These are phyloP conservation scores for Eucalyptus regnans DNA, from an alignment of 345 rosid species.

Conservation along the genomic window DNA sequence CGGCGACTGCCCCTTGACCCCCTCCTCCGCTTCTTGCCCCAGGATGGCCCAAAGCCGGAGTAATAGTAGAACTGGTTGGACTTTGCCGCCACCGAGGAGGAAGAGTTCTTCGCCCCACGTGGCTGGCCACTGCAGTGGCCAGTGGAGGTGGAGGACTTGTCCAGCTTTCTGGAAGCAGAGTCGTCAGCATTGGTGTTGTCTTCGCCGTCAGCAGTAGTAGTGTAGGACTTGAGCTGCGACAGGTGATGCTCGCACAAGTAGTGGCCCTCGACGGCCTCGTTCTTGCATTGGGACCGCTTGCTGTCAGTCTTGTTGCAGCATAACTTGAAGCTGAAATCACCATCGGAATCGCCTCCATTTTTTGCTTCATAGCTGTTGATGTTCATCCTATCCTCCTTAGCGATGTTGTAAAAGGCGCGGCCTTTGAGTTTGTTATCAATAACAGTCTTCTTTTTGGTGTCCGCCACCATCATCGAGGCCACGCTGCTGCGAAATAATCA, in stretches of 20 bases:
- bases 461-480: conserved; percentile 19
- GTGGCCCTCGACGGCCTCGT: conserved; percentile 2
- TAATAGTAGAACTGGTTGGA: conserved; percentile 78
- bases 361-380: conserved; percentile 23
- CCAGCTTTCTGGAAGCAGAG: not conserved
- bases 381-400: conserved; percentile 16
- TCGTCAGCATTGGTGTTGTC: not conserved
- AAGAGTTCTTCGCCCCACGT: conserved; percentile 17
- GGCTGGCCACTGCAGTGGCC: conserved; percentile 25
- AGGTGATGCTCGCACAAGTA: conserved; percentile 8
- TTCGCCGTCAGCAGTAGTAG: not conserved
- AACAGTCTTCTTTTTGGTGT: not conserved
- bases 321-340: conserved; percentile 1
- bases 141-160: not conserved
- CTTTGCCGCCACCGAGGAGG: conserved; percentile 10
- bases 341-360: not conserved
- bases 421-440: not conserved
- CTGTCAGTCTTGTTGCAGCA: conserved; percentile 12
- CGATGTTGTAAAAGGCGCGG: not conserved
- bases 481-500: conserved; percentile 6
- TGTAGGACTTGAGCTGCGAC: conserved; percentile 10
- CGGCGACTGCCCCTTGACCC: not conserved
- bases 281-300: conserved; percentile 10
- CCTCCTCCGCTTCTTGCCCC: conserved; percentile 66
- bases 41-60: conserved; percentile 81